Evolutionary conservation across 129 eudicot species (phyloP), one percentile per base, ranked within the genome.

Genomic region (Dittrichia graveolens): DNA sequence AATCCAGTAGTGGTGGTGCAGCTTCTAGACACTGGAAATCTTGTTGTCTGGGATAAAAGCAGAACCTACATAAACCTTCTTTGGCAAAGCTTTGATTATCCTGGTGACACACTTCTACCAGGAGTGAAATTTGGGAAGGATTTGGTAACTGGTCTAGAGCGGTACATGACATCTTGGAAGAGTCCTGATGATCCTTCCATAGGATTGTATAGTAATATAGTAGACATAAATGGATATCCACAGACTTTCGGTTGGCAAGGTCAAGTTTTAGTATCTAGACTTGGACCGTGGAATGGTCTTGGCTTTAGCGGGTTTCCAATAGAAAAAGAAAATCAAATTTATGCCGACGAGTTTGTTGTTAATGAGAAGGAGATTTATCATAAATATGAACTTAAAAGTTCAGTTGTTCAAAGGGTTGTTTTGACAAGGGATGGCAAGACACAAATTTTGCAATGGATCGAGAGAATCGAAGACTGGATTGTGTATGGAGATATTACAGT

Each of bases 71-170:
- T 9, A 40, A 44, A 41, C 31, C 67, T 24, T 1, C 8, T 37
- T 11, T 76, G 81, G 81, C 75, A 76, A 46, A 76, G 81, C 15
- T 77, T 67, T 60, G 70, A 77, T 39, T 67, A 57, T 42, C 81
- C 81, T 0, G 56, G 76, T 9, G 71, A 77, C 39, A 73, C 79
- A 3, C 0, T 46, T 8, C 64, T 79, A 44, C 70, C 83, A 7
- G 48, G 56, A 46, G 44, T 79, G 83, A 79, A 73, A 42, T 16
- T 76, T 13, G 85, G 85, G 75, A 61, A 60, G 66, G 73, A 81
- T 69, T 62, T 68, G 37, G 69, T 54, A 8, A 47, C 72, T 2
- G 81, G 85, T 38, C 5, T 73, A 39, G 64, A 58, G 35, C 40
- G 49, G 54, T 58, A 19, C 56, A 5, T 79, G 31, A 72, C 58